Percentiles rank a stretch among this genome's conserved stretches.
Evolutionary conservation across 2,329 filamentous ascomycete genomes (phyloP).

Genomic region (Cyanodermella asteris): DNA sequence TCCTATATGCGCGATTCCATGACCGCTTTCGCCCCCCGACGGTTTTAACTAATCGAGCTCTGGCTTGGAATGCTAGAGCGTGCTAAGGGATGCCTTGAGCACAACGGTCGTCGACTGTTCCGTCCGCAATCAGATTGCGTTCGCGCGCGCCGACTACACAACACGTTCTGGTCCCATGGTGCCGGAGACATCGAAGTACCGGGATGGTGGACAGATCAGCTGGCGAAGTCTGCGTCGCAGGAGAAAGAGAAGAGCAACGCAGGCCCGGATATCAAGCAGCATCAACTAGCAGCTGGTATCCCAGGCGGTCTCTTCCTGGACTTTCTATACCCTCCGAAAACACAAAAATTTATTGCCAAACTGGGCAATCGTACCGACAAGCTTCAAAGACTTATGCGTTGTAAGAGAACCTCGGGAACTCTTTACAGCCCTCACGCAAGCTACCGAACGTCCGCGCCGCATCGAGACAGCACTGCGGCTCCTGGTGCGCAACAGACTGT

Average conservation of each 20-base stretch:
- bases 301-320: constrained; percentile 13
- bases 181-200: constrained; percentile 22
- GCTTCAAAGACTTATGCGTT: no score
- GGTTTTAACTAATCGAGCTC: no score
- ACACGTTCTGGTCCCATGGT: constrained; percentile 33
- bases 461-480: no score
- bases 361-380: no score
- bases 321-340: constrained; percentile 20
- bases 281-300: constrained; percentile 1
- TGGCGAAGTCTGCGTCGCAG: constrained; percentile 2
- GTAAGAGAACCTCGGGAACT: no score
- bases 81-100: constrained; percentile 35
- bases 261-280: not conserved
- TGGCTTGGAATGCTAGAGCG: constrained; percentile 39
- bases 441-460: no score
- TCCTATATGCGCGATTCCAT: no score
- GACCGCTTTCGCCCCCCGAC: no score
- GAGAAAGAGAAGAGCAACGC: not conserved
- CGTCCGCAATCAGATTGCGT: constrained; percentile 14
- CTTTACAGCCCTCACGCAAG: no score
- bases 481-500: no score
- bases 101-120: constrained; percentile 30
- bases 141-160: constrained; percentile 25
- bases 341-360: no score
- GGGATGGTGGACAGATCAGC: constrained; percentile 6